Evolutionary conservation across 441 rosid species (phyloP).

Genomic region (Mallotus japonicus): DNA sequence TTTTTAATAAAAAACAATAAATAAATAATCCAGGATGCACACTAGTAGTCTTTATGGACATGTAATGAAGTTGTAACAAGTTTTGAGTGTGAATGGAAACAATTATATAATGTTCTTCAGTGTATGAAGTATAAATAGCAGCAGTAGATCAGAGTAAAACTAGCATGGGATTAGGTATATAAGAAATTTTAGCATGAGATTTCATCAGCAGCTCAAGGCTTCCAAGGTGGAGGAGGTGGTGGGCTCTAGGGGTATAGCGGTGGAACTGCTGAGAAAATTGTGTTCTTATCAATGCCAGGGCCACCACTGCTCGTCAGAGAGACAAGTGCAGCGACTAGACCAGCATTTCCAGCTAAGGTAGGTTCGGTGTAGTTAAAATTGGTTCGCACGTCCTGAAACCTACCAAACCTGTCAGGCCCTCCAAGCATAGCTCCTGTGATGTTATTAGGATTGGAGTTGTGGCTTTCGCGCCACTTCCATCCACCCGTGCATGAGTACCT

Average conservation of each 20-base stretch:
- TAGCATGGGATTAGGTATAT: neutral
- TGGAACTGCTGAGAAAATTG: slow-evolving; percentile 62
- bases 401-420: slow-evolving; percentile 67
- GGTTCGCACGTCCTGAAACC: slow-evolving; percentile 50
- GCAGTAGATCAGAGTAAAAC: neutral
- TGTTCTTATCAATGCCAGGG: slow-evolving; percentile 51
- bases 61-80: neutral
- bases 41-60: neutral
- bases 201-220: slow-evolving; percentile 40
- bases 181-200: neutral
- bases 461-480: slow-evolving; percentile 57
- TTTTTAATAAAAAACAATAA: neutral
- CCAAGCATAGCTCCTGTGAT: slow-evolving; percentile 88
- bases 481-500: slow-evolving; percentile 73
- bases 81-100: too few relatives aligned
- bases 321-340: slow-evolving; percentile 68
- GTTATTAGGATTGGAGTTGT: slow-evolving; percentile 59
- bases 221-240: slow-evolving; percentile 83
- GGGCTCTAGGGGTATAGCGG: slow-evolving; percentile 63
- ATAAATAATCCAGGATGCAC: neutral
- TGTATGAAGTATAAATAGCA: too few relatives aligned
- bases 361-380: slow-evolving; percentile 70
- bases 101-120: too few relatives aligned
- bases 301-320: slow-evolving; percentile 61
- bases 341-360: slow-evolving; percentile 75